Evolutionary conservation across 345 rosid species (phyloP), one percentile per base, ranked within the genome.

Genomic region (Pistacia integerrima): DNA sequence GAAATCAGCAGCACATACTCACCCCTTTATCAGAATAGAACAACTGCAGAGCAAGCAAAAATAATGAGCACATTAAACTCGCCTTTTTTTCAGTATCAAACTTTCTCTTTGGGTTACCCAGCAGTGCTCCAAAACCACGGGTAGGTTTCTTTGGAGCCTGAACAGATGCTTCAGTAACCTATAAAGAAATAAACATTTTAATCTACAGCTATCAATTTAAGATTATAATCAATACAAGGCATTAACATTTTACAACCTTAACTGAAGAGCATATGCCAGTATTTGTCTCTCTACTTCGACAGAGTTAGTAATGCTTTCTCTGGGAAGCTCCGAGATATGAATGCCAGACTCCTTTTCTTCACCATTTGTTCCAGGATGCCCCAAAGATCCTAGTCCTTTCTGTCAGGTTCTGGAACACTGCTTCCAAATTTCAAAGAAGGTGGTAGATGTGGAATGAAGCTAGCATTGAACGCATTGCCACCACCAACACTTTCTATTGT

Each of bases 71-170:
- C 30, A 16, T 51, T 51, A n/a, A 38, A 64, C 88, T 72, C 49
- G 91, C 97, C 83, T 83, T 88, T 64, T 84, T 87, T n/a, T 77
- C 83, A 25, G 54, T 71, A 68, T 76, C 87, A 72, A 74, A 74
- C 69, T 82, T 88, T 76, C 86, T 89, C 85, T 88, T 90, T 35
- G 84, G 60, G 28, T 75, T 78, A 48, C 92, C 91, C 54, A 85
- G 82, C 78, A 90, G 77, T 14, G 87, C 90, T 71, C 90, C 93
- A 41, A 91, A 82, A 74, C 83, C 87, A 78, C 90, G 75, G 69
- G 77, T 84, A 75, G 90, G 92, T 76, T 88, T 90, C 92, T 86
- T 88, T 60, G 74, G 84, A 79, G 70, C 85, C 81, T 82, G 92
- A 82, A 85, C 85, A 55, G 84, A 76, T 41, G 89, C 93, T 75